Evolutionary conservation across 306 rosid genomes (phyloP).

Genomic region (Lotus japonicus): DNA sequence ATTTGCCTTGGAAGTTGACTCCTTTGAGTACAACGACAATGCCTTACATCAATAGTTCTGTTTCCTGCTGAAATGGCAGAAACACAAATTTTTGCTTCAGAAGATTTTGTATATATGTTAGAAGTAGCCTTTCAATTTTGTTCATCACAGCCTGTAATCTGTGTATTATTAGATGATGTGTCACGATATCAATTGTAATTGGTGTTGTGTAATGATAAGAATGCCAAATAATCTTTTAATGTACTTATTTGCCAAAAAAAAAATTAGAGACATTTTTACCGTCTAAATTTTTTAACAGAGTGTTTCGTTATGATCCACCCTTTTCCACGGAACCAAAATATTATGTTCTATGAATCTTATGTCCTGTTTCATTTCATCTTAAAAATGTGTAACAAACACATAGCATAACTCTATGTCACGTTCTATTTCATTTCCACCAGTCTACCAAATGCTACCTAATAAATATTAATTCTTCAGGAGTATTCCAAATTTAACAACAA

Average conservation of each 20-base stretch:
- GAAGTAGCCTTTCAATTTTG: slow-evolving; percentile 28
- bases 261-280: no score
- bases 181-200: slow-evolving; percentile 17
- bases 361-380: no score
- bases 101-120: slow-evolving; percentile 31
- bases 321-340: no score
- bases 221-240: neutral
- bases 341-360: no score
- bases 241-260: neutral
- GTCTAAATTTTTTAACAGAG: no score
- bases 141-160: slow-evolving; percentile 24
- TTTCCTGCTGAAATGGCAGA: slow-evolving; percentile 19
- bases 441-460: no score
- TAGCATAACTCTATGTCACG: no score
- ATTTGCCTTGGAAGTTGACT: slow-evolving; percentile 26
- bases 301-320: no score
- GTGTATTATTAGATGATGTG: slow-evolving; percentile 27
- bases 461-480: no score
- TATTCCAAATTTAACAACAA: no score
- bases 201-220: slow-evolving; percentile 10
- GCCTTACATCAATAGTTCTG: slow-evolving; percentile 9
- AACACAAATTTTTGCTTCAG: slow-evolving; percentile 25
- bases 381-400: no score
- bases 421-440: no score
- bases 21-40: slow-evolving; percentile 1